Evolutionary conservation across 192 early-diverging fungal genomes (phyloP).

Genomic region (Lobosporangium transversale): DNA sequence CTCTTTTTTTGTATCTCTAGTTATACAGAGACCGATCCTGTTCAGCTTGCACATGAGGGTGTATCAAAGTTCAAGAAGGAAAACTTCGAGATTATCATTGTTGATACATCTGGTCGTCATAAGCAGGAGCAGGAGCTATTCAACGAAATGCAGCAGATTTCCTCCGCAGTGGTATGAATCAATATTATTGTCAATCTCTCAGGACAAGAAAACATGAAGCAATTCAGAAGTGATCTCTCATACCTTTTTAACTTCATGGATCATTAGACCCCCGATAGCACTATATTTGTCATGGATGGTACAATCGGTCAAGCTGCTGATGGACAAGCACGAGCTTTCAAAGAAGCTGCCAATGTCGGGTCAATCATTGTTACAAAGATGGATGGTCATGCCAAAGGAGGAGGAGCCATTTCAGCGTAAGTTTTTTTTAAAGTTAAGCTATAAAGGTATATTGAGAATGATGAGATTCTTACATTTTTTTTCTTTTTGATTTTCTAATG

Average conservation of each 20-base stretch:
- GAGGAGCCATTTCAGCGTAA: slow-evolving; percentile 95
- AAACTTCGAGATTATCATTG: slow-evolving; percentile 95
- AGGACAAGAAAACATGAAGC: no score
- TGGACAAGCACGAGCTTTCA: slow-evolving; percentile 90
- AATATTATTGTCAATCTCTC: not conserved
- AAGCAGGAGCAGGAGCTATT: slow-evolving; percentile 95
- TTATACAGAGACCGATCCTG: slow-evolving; percentile 94
- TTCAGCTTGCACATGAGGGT: slow-evolving; percentile 90
- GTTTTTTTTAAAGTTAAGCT: slow-evolving; percentile 7
- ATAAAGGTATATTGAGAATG: no score
- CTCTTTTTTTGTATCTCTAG: slow-evolving; percentile 38
- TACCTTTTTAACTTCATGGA: no score
- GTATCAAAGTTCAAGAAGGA: slow-evolving; percentile 93
- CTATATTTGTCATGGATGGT: slow-evolving; percentile 98
- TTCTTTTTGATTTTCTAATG: not conserved
- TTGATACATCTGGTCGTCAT: slow-evolving; percentile 98
- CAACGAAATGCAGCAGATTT: slow-evolving; percentile 96
- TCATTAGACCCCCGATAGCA: slow-evolving; percentile 79
- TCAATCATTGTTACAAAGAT: slow-evolving; percentile 98
- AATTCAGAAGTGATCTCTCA: no score
- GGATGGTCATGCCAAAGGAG: slow-evolving; percentile 99
- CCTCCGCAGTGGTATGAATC: slow-evolving; percentile 71
- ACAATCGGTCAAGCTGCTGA: slow-evolving; percentile 98
- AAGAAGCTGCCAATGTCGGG: slow-evolving; percentile 91
- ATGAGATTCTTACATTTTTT: no score